phyloP scores from a whole-genome alignment of 768 basidiomycete genomes.

The Suillus lakei region DNA sequence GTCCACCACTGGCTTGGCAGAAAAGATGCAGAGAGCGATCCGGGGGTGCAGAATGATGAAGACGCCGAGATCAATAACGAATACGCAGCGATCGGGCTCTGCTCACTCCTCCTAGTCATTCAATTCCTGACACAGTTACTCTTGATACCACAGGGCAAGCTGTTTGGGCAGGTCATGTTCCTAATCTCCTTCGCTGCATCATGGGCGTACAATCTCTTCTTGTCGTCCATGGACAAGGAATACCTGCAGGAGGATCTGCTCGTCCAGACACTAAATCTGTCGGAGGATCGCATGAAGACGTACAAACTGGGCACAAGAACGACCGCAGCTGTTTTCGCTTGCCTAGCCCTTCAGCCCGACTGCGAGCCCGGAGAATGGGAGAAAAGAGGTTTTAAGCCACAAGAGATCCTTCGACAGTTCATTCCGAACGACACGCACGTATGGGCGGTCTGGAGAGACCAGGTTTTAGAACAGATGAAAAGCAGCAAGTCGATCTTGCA shows the following conservation, averaged over 20 bases:
- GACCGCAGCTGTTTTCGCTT: conserved; percentile 12
- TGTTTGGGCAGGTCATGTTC: conserved; percentile 31
- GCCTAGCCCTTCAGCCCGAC: conserved; percentile 7
- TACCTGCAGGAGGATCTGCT: conserved; percentile 7
- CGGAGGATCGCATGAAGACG: conserved; percentile 12
- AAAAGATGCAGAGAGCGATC: conserved; percentile 8
- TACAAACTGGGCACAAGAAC: conserved; percentile 13
- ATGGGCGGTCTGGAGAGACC: conserved; percentile 10
- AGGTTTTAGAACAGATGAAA: conserved; percentile 9
- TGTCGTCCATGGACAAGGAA: conserved; percentile 33
- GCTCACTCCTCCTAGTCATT: conserved; percentile 19
- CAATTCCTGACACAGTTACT: conserved; percentile 29
- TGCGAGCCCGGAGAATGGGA: not conserved
- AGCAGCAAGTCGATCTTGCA: not conserved
- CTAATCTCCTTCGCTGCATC: conserved; percentile 24
- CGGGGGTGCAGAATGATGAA: not conserved
- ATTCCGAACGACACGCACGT: conserved; percentile 13
- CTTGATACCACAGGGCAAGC: conserved; percentile 24
- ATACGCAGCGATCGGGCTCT: conserved; percentile 19
- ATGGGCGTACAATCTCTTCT: conserved; percentile 27
- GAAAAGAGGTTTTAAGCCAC: not conserved
- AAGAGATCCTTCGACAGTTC: conserved; percentile 10
- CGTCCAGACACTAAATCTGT: conserved; percentile 19
- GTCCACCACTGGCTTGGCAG: not conserved
- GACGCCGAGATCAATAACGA: conserved; percentile 12